These are phyloP conservation scores for Acidiella bohemica DNA, from an alignment of 495 filamentous ascomycete genomes.

Conservation along the genomic window DNA sequence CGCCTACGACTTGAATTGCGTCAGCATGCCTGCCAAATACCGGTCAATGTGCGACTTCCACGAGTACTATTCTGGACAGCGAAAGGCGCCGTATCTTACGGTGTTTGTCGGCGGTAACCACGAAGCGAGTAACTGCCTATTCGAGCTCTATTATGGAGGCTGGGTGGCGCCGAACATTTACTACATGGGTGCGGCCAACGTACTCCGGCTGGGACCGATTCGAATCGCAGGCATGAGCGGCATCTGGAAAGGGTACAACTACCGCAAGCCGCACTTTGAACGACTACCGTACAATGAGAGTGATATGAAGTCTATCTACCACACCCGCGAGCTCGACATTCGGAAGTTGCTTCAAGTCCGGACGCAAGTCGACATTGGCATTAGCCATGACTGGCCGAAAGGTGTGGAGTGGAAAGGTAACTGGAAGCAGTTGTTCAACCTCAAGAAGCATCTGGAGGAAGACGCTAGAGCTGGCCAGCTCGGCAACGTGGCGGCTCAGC, in stretches of 20 bases:
- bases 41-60: slow-evolving; percentile 78
- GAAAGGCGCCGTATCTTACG: slow-evolving; percentile 71
- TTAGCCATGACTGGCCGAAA: slow-evolving; percentile 92
- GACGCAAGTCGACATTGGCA: slow-evolving; percentile 71
- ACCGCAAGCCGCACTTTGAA: slow-evolving; percentile 66
- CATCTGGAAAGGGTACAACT: slow-evolving; percentile 84
- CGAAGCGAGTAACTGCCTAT: slow-evolving; percentile 74
- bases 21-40: slow-evolving; percentile 77
- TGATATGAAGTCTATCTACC: slow-evolving; percentile 69
- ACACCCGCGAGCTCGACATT: slow-evolving; percentile 78
- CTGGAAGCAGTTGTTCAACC: slow-evolving; percentile 43
- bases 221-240: slow-evolving; percentile 85
- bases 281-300: slow-evolving; percentile 65
- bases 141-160: slow-evolving; percentile 87
- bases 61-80: slow-evolving; percentile 72
- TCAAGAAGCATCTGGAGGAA: slow-evolving; percentile 56
- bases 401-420: slow-evolving; percentile 66
- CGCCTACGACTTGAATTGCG: slow-evolving; percentile 66
- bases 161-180: slow-evolving; percentile 97
- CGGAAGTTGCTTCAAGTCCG: slow-evolving; percentile 76
- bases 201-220: slow-evolving; percentile 65
- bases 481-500: slow-evolving; percentile 62
- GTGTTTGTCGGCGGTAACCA: slow-evolving; percentile 92
- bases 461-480: slow-evolving; percentile 62
- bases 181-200: slow-evolving; percentile 83